Percentiles rank a stretch among this genome's conserved stretches.
phyloP scores from a whole-genome alignment of 257 asterid species.

The Petunia axillaris region DNA sequence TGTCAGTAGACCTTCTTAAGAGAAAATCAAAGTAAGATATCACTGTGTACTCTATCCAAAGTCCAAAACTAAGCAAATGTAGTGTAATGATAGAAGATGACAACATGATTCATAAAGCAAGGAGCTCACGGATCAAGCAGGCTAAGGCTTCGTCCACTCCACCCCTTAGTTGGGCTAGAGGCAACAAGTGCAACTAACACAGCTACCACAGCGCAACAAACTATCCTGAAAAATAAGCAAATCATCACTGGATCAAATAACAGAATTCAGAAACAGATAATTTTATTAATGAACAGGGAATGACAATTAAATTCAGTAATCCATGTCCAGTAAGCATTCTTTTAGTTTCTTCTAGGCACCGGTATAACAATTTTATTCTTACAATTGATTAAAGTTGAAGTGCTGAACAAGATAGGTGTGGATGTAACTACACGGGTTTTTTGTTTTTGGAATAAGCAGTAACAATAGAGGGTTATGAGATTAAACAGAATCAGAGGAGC shows the following conservation, averaged over 20 bases:
- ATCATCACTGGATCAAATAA: slow-evolving; percentile 17
- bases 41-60: background rate
- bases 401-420: too few relatives aligned
- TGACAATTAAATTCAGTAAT: slow-evolving; percentile 7
- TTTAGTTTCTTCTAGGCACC: background rate
- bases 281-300: background rate
- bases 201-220: slow-evolving; percentile 72
- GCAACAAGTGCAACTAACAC: slow-evolving; percentile 89
- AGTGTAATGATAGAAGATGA: background rate
- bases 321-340: background rate
- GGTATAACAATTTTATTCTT: background rate
- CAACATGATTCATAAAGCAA: background rate
- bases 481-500: slow-evolving; percentile 31
- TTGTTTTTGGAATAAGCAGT: too few relatives aligned
- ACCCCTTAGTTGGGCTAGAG: slow-evolving; percentile 98
- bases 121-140: slow-evolving; percentile 94
- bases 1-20: background rate
- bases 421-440: too few relatives aligned
- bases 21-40: background rate
- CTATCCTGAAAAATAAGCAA: slow-evolving; percentile 57
- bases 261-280: background rate
- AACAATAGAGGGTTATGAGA: too few relatives aligned
- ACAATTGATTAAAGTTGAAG: too few relatives aligned
- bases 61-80: background rate
- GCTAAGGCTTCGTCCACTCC: slow-evolving; percentile 99